Conservation (phyloP, 2,329 filamentous ascomycete species). For the Fusarium nisikadoi region DNA sequence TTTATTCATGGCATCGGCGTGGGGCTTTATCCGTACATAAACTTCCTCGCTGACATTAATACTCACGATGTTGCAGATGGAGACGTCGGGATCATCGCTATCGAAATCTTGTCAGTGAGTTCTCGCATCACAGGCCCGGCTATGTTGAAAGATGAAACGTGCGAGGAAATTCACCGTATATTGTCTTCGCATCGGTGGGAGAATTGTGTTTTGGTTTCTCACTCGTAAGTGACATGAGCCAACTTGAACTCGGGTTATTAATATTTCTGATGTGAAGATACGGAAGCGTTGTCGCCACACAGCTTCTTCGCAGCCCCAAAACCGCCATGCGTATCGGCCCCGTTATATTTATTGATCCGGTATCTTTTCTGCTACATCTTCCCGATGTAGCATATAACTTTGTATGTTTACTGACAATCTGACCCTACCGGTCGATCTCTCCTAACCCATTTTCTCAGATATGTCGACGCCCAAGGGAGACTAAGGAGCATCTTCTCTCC, state of each 20-base stretch:
- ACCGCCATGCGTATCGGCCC: slow-evolving; percentile 54
- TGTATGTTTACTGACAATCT: slow-evolving; percentile 22
- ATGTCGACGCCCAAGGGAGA: slow-evolving; percentile 52
- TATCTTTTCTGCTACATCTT: slow-evolving; percentile 68
- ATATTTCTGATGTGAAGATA: slow-evolving; percentile 50
- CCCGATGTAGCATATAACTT: slow-evolving; percentile 74
- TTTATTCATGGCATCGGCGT: slow-evolving; percentile 72
- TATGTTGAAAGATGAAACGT: slow-evolving; percentile 59
- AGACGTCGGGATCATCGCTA: slow-evolving; percentile 65
- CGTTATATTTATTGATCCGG: slow-evolving; percentile 67
- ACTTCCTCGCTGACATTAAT: slow-evolving; percentile 65
- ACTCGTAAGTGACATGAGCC: slow-evolving; percentile 48
- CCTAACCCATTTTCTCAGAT: slow-evolving; percentile 40
- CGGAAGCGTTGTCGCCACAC: slow-evolving; percentile 65
- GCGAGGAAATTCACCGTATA: slow-evolving; percentile 62
- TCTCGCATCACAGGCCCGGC: slow-evolving; percentile 65
- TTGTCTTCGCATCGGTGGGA: slow-evolving; percentile 61
- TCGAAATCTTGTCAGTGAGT: slow-evolving; percentile 69
- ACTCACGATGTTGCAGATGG: slow-evolving; percentile 52
- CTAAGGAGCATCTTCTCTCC: slow-evolving; percentile 69
- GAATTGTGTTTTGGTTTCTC: slow-evolving; percentile 63
- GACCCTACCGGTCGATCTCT: background rate
- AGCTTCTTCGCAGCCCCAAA: slow-evolving; percentile 60
- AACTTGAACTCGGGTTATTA: background rate
- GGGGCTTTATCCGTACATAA: slow-evolving; percentile 63